Evolutionary conservation across 805 yeast genomes (phyloP), one percentile per base, ranked within the genome.

Genomic region (Teunomyces stri): DNA sequence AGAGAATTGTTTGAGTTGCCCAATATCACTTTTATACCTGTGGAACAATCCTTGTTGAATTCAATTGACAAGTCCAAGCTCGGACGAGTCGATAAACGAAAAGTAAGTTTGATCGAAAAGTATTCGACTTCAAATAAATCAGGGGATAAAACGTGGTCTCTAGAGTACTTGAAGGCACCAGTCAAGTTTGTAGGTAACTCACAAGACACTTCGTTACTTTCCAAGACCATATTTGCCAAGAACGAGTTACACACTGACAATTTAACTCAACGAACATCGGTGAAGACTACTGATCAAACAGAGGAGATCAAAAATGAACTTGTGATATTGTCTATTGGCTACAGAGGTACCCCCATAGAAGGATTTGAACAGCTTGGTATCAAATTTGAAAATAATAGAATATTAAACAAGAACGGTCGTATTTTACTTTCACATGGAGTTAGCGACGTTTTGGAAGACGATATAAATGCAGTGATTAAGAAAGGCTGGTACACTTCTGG

Each of bases 281-380:
- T 74, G 15, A 54, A 51, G 7, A 66, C 75, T 1, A 74, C 79
- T 0, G 71, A 69, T 4, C 65, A 57, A 5, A 54, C 56, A 12
- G 56, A 56, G 2, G 51, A 58, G 0, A 62, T 75, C 28, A 61
- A 73, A 9, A 72, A 83, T 16, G 94, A 91, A 51, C 64, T 90
- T 11, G 84, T 87, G 0, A 84, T 94, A 39, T 72, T 87, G 4
- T 85, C 96, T 9, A 81, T 92, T 18, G 99, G 99, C 0, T 92
- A 89, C 69, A 75, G 79, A 54, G 90, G 96, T 1, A 62, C 68
- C 7, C 80, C 89, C 6, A 57, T 92, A 12, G 55, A 60, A 1
- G 96, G 85, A 3, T 76, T 86, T 40, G 70, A 73, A 4, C 78
- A 75, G 3, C 29, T 56, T 25, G 65, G 60, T 10, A 58, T 71